A percentile compares a stretch with the other conserved stretches of the same genome.
phyloP scores from a whole-genome alignment of 192 early-diverging fungal species.

The Coemansia sp. region DNA sequence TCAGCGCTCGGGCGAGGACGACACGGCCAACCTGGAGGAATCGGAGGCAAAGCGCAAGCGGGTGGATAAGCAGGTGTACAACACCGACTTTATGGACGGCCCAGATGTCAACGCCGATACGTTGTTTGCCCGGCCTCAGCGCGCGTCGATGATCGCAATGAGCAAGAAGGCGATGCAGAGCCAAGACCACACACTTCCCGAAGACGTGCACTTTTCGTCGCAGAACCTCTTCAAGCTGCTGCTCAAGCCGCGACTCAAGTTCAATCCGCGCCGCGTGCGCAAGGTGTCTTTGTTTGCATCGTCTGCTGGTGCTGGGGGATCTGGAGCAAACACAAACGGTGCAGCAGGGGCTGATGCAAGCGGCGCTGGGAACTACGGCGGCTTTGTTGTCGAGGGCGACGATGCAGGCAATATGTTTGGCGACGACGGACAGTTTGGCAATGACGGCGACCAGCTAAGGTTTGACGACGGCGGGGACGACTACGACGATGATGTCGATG shows the following conservation, averaged over 20 bases:
- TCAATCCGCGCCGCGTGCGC: constrained; percentile 41
- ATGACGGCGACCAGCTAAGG: constrained; percentile 29
- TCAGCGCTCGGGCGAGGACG: constrained; percentile 18
- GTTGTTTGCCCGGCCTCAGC: constrained; percentile 68
- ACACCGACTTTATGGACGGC: constrained; percentile 65
- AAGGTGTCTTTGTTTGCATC: background rate
- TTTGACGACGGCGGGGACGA: constrained; percentile 1
- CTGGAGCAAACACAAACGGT: constrained; percentile 2
- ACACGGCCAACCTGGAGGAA: constrained; percentile 22
- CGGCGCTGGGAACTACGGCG: constrained; percentile 30
- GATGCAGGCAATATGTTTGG: constrained; percentile 33
- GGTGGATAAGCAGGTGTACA: constrained; percentile 51
- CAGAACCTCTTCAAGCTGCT: constrained; percentile 63
- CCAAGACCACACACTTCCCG: constrained; percentile 71
- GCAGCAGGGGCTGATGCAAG: constrained; percentile 7
- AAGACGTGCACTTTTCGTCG: constrained; percentile 76
- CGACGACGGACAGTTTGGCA: constrained; percentile 27
- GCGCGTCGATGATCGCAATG: constrained; percentile 54
- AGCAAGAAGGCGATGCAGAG: constrained; percentile 59
- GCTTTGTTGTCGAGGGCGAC: constrained; percentile 47
- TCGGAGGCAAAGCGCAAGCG: constrained; percentile 52
- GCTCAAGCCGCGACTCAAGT: constrained; percentile 56
- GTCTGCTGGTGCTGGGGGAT: background rate
- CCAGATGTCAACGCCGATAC: constrained; percentile 59
- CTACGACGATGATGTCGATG: constrained; percentile 6